These are phyloP conservation scores for Porcisia deanei DNA, from an alignment of 208 protist genomes.

Conservation along the genomic window DNA sequence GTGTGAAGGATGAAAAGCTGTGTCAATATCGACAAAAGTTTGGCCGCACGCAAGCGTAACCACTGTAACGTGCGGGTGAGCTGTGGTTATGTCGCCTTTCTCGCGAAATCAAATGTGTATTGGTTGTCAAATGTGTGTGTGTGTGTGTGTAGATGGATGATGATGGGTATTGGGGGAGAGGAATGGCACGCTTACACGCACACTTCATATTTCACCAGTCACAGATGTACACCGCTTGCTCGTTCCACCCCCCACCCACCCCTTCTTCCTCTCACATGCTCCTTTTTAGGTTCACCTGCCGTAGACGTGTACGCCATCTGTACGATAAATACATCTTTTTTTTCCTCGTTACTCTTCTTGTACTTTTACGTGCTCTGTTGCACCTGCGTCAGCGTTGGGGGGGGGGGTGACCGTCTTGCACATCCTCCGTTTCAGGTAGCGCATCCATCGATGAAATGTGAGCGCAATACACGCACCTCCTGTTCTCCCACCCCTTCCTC, in stretches of 20 bases:
- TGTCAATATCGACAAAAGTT: slow-evolving; percentile 72
- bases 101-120: neutral
- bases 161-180: neutral
- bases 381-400: neutral
- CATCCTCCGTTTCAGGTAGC: neutral
- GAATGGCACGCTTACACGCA: neutral
- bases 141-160: neutral
- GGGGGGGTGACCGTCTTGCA: neutral
- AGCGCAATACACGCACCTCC: neutral
- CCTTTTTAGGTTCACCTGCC: neutral
- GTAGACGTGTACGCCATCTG: neutral
- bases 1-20: slow-evolving; percentile 96
- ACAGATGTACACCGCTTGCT: neutral
- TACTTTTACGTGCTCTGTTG: neutral
- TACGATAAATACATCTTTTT: neutral
- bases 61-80: neutral
- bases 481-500: neutral
- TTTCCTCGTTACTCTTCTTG: neutral
- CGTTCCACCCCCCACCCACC: neutral
- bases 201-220: neutral
- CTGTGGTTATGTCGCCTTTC: neutral
- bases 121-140: neutral
- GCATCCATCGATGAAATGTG: neutral
- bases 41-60: slow-evolving; percentile 33
- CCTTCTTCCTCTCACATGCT: neutral